Percentiles rank a stretch among this genome's conserved stretches.
Evolutionary conservation across 768 basidiomycete species (phyloP).

Genomic region (Strobilomyces confusus): DNA sequence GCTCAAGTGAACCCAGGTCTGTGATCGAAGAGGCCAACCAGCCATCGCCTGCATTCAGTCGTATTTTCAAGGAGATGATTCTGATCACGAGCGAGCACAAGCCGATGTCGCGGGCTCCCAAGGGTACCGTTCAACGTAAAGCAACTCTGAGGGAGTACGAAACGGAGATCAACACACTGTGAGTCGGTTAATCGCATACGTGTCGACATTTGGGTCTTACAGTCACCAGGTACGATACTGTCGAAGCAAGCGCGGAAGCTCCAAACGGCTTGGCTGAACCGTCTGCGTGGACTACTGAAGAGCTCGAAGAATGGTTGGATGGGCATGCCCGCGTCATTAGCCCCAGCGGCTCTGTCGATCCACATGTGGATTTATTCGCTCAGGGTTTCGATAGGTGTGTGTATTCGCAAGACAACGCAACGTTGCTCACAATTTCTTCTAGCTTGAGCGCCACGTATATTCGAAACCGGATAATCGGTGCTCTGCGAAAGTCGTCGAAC

Average conservation of each 20-base stretch:
- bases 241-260: constrained; percentile 25
- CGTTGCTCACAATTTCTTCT: background rate
- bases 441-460: constrained; percentile 31
- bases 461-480: constrained; percentile 19
- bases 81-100: constrained; percentile 38
- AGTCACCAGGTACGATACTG: constrained; percentile 30
- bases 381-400: constrained; percentile 38
- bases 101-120: constrained; percentile 42
- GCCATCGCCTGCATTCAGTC: constrained; percentile 38
- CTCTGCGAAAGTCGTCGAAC: constrained; percentile 31
- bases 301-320: constrained; percentile 26
- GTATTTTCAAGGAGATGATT: too few species aligned
- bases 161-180: constrained; percentile 46
- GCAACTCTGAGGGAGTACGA: constrained; percentile 37
- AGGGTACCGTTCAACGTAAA: constrained; percentile 44
- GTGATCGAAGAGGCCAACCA: constrained; percentile 43
- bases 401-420: background rate
- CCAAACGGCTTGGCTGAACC: constrained; percentile 24
- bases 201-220: background rate
- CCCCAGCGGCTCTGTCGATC: constrained; percentile 1
- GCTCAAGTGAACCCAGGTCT: too few species aligned
- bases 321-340: constrained; percentile 21
- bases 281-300: constrained; percentile 19
- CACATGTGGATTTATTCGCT: constrained; percentile 25
- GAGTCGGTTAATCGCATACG: constrained; percentile 1